phyloP scores from a whole-genome alignment of 2,329 filamentous ascomycete species.

The Dactylellina drechsleri region DNA sequence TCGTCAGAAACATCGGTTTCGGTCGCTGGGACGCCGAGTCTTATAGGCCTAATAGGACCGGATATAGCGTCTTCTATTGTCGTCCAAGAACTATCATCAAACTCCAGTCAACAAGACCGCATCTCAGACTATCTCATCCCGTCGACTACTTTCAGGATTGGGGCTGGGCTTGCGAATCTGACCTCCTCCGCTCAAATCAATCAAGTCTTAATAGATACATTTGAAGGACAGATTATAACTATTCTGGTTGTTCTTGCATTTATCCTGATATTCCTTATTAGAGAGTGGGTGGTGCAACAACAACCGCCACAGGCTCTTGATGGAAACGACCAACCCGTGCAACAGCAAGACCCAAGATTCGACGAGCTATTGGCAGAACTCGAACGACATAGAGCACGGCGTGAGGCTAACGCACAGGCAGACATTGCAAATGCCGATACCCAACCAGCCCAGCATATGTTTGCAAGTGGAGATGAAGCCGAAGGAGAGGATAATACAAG shows the following conservation, averaged over 20 bases:
- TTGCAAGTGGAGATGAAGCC: slow-evolving; percentile 49
- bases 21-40: slow-evolving; percentile 22
- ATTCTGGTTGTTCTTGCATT: slow-evolving; percentile 90
- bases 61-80: slow-evolving; percentile 37
- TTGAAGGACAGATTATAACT: slow-evolving; percentile 95
- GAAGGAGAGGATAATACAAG: slow-evolving; percentile 54
- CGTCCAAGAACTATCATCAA: slow-evolving; percentile 14
- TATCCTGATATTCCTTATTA: slow-evolving; percentile 93
- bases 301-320: slow-evolving; percentile 77
- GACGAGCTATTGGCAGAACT: slow-evolving; percentile 49
- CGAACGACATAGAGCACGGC: slow-evolving; percentile 43
- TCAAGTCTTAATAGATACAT: slow-evolving; percentile 78
- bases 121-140: slow-evolving; percentile 41
- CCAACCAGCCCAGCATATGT: slow-evolving; percentile 31
- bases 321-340: slow-evolving; percentile 54
- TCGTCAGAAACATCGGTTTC: slow-evolving; percentile 32
- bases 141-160: slow-evolving; percentile 36
- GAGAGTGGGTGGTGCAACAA: slow-evolving; percentile 98
- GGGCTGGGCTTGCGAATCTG: slow-evolving; percentile 62
- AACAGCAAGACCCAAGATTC: slow-evolving; percentile 46
- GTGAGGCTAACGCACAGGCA: slow-evolving; percentile 28
- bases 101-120: slow-evolving; percentile 26
- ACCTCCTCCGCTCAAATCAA: slow-evolving; percentile 79
- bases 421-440: slow-evolving; percentile 20
- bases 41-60: slow-evolving; percentile 39